Percentiles rank a stretch among this genome's conserved stretches.
phyloP scores from a whole-genome alignment of 345 rosid species.

The Aegle marmelos region DNA sequence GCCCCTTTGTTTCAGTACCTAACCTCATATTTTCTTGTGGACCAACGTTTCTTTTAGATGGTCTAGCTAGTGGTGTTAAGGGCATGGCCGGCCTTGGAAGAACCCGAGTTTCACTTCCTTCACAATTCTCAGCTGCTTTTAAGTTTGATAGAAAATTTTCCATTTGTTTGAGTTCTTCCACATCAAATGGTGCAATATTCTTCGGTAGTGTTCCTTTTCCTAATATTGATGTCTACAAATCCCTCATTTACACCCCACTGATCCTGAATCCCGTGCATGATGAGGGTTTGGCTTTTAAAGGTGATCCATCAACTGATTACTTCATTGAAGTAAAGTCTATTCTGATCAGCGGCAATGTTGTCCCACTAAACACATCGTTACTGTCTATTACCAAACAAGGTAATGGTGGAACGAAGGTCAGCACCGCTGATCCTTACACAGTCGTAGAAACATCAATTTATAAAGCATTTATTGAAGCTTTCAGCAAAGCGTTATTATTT shows the following conservation, averaged over 20 bases:
- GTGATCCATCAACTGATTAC: conserved; percentile 35
- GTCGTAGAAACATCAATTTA: conserved; percentile 39
- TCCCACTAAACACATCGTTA: conserved; percentile 30
- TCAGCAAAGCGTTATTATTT: too few relatives aligned
- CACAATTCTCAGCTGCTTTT: conserved; percentile 28
- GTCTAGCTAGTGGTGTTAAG: conserved; percentile 29
- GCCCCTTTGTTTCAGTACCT: conserved; percentile 27
- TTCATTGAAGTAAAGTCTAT: conserved; percentile 43
- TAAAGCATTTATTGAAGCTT: conserved; percentile 22
- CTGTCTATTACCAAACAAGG: conserved; percentile 30
- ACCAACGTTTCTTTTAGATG: conserved; percentile 8
- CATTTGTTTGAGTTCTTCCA: conserved; percentile 28
- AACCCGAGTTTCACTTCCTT: conserved; percentile 24
- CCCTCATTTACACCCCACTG: conserved; percentile 42
- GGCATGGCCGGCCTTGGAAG: conserved; percentile 45
- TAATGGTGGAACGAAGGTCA: conserved; percentile 49
- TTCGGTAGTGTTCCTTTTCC: conserved; percentile 43
- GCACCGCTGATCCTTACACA: conserved; percentile 34
- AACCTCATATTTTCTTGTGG: conserved; percentile 34
- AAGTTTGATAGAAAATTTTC: conserved; percentile 27
- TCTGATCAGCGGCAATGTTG: conserved; percentile 27
- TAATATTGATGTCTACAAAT: conserved; percentile 24
- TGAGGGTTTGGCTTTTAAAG: conserved; percentile 3
- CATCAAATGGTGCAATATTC: conserved; percentile 29
- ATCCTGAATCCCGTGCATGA: conserved; percentile 39